Conservation (phyloP, 176 grass and related monocot genomes). For the Avena eriantha region DNA sequence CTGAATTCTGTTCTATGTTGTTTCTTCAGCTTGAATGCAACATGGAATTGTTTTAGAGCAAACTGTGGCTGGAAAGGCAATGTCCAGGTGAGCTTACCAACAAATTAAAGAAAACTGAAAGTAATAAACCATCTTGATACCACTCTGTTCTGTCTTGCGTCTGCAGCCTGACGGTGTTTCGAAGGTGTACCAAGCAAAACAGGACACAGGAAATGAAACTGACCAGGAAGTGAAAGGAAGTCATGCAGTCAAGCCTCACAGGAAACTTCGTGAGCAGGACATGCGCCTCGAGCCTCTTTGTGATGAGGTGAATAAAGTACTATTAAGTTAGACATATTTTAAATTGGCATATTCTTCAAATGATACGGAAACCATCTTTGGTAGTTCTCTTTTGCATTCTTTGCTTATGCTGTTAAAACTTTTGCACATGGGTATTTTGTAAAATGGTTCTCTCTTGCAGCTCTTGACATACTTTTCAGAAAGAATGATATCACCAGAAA, state of each 20-base stretch:
- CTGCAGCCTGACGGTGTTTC: conserved; percentile 49
- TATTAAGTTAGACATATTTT: conserved; percentile 8
- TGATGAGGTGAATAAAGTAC: conserved; percentile 53
- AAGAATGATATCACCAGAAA: conserved; percentile 78
- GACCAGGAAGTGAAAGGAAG: conserved; percentile 30
- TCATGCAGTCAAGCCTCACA: conserved; percentile 45
- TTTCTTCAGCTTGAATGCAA: conserved; percentile 53
- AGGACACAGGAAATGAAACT: conserved; percentile 24
- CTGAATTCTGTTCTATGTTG: conserved; percentile 33
- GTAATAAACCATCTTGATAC: conserved; percentile 19
- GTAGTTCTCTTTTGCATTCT: conserved; percentile 34
- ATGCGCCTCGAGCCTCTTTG: conserved; percentile 74
- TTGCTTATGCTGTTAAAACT: conserved; percentile 23
- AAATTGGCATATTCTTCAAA: conserved; percentile 1
- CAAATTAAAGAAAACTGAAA: conserved; percentile 22
- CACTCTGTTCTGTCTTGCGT: conserved; percentile 11
- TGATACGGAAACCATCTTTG: background rate
- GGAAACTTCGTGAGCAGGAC: conserved; percentile 64
- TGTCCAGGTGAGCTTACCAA: conserved; percentile 46
- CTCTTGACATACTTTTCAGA: conserved; percentile 76
- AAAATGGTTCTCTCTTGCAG: conserved; percentile 56
- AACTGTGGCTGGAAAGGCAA: conserved; percentile 81
- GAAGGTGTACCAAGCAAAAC: conserved; percentile 38
- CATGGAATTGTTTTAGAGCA: conserved; percentile 81
- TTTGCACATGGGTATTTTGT: conserved; percentile 42